phyloP scores from a whole-genome alignment of 495 filamentous ascomycete species.

The Penicillium maclennaniae region DNA sequence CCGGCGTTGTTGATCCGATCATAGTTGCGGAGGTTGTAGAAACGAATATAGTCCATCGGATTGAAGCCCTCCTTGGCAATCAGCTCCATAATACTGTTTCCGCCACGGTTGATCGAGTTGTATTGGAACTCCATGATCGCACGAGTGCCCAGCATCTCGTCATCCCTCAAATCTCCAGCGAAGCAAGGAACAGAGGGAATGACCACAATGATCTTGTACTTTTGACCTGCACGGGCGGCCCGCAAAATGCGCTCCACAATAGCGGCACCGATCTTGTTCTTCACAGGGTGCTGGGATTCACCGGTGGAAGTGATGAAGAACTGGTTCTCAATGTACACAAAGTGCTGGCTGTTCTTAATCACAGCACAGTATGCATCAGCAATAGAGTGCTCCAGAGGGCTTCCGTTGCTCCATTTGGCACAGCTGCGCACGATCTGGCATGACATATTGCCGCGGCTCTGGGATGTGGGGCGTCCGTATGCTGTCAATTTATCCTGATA shows the following conservation, averaged over 20 bases:
- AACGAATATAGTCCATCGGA: slow-evolving; percentile 78
- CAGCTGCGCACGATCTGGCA: slow-evolving; percentile 69
- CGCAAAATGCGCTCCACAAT: slow-evolving; percentile 86
- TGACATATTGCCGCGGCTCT: slow-evolving; percentile 47
- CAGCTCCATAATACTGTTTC: slow-evolving; percentile 78
- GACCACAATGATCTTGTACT: slow-evolving; percentile 79
- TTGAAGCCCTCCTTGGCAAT: slow-evolving; percentile 69
- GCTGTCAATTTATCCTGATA: slow-evolving; percentile 40
- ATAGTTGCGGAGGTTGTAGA: slow-evolving; percentile 93
- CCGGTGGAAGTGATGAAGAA: slow-evolving; percentile 95
- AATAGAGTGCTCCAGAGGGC: slow-evolving; percentile 76
- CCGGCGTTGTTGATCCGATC: slow-evolving; percentile 78
- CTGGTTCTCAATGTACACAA: slow-evolving; percentile 94
- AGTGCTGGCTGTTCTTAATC: slow-evolving; percentile 77
- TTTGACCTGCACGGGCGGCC: slow-evolving; percentile 64
- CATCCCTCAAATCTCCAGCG: slow-evolving; percentile 78
- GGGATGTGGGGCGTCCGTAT: slow-evolving; percentile 23
- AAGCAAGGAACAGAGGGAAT: slow-evolving; percentile 91
- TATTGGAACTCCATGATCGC: slow-evolving; percentile 98
- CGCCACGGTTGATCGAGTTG: slow-evolving; percentile 82
- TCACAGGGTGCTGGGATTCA: slow-evolving; percentile 70
- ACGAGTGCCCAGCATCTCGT: slow-evolving; percentile 77
- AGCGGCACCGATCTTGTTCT: slow-evolving; percentile 81
- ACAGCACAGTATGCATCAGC: slow-evolving; percentile 81
- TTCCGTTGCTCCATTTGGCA: slow-evolving; percentile 69